A percentile compares a stretch with the other conserved stretches of the same genome.
phyloP scores from a whole-genome alignment of 495 filamentous ascomycete species.

The Halenospora varia region DNA sequence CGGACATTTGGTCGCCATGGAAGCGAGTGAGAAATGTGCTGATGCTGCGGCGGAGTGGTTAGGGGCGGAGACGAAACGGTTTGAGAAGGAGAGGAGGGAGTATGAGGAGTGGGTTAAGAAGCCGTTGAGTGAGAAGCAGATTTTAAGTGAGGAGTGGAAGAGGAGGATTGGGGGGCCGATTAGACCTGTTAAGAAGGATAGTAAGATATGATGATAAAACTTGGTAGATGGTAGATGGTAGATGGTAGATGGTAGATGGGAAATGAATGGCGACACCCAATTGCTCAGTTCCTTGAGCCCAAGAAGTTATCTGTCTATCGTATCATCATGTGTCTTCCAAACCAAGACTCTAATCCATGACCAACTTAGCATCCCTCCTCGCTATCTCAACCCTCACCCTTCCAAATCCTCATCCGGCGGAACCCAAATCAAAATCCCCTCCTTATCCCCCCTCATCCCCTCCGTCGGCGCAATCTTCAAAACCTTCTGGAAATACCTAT shows the following conservation, averaged over 20 bases:
- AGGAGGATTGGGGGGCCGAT: conserved; percentile 17
- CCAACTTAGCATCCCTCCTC: too few relatives aligned
- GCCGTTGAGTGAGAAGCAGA: conserved; percentile 50
- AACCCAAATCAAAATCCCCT: conserved; percentile 67
- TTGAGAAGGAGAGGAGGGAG: conserved; percentile 57
- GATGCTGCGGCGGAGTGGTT: conserved; percentile 60
- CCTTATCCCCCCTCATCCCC: conserved; percentile 70
- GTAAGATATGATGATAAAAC: conserved; percentile 16
- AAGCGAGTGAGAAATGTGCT: conserved; percentile 63
- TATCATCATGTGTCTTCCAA: conserved; percentile 5
- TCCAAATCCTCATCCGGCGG: conserved; percentile 34
- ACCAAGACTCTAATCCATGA: too few relatives aligned
- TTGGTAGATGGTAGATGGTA: not conserved
- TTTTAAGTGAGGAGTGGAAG: conserved; percentile 53
- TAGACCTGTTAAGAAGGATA: not conserved
- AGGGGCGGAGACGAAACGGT: conserved; percentile 54
- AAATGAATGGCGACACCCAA: not conserved
- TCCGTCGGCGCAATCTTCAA: conserved; percentile 67
- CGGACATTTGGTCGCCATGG: conserved; percentile 85
- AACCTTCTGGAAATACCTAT: conserved; percentile 86
- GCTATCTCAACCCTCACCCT: not conserved
- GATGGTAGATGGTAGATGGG: not conserved
- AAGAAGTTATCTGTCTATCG: conserved; percentile 7
- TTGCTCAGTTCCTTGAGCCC: conserved; percentile 1
- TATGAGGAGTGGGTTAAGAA: conserved; percentile 51